A percentile compares a stretch with the other conserved stretches of the same genome.
Evolutionary conservation across 2,329 filamentous ascomycete species (phyloP).

Genomic region (Colletotrichum somersetense): DNA sequence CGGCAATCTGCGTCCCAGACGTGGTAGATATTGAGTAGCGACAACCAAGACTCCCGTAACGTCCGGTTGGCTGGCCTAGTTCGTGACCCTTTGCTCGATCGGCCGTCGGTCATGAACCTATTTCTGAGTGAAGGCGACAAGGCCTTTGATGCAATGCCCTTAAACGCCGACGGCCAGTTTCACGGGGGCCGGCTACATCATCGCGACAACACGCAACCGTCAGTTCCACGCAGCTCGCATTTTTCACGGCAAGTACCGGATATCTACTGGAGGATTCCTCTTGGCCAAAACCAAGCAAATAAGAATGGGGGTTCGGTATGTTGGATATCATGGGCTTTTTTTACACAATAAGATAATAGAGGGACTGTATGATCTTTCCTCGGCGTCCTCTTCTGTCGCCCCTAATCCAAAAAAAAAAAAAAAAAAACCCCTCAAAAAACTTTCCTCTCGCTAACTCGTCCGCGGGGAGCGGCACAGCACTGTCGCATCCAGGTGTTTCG

Average conservation of each 20-base stretch:
- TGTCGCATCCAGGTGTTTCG: slow-evolving; percentile 19
- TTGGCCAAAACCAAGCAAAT: not conserved
- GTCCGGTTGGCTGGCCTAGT: not conserved
- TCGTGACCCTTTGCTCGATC: not conserved
- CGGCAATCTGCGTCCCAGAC: not conserved
- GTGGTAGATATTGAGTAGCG: no score
- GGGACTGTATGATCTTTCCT: slow-evolving; percentile 19
- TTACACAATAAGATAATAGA: slow-evolving; percentile 31
- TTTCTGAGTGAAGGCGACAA: not conserved
- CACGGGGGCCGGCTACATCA: not conserved
- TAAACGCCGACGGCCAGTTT: not conserved
- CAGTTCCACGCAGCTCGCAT: not conserved
- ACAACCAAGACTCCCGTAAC: not conserved
- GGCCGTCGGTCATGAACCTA: not conserved
- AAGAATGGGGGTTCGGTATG: slow-evolving; percentile 33
- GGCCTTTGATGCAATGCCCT: not conserved
- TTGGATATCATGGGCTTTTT: slow-evolving; percentile 41
- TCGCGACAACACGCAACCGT: not conserved
- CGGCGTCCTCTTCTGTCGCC: not conserved
- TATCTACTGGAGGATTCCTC: not conserved
- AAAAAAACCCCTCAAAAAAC: no score
- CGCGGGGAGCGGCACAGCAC: slow-evolving; percentile 13
- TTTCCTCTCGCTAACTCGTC: slow-evolving; percentile 4
- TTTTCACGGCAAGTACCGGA: not conserved
- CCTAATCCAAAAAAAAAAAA: slow-evolving; percentile 25